phyloP scores from a whole-genome alignment of 2,329 filamentous ascomycete species.

The Microsporum audouinii region DNA sequence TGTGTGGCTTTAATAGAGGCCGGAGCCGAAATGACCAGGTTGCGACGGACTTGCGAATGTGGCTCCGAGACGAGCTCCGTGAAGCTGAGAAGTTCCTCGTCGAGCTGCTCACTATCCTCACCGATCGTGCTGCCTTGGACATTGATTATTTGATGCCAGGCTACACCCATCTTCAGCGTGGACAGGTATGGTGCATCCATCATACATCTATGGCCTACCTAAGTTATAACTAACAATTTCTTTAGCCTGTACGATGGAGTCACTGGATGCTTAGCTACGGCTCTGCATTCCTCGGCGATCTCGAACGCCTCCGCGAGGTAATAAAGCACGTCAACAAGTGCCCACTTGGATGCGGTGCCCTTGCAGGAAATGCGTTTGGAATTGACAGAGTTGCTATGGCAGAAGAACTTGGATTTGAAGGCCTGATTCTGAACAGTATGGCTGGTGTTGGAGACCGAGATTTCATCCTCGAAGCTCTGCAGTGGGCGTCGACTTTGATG shows the following conservation, averaged over 20 bases:
- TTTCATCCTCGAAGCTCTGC: constrained; percentile 70
- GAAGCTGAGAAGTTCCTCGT: constrained; percentile 58
- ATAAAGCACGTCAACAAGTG: constrained; percentile 59
- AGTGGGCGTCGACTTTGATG: constrained; percentile 70
- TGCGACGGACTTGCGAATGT: constrained; percentile 80
- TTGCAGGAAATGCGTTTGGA: constrained; percentile 71
- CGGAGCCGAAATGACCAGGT: constrained; percentile 86
- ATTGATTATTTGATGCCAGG: constrained; percentile 73
- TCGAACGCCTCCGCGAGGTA: constrained; percentile 64
- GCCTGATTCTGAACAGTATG: constrained; percentile 66
- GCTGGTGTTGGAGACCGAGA: constrained; percentile 64
- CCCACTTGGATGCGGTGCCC: constrained; percentile 63
- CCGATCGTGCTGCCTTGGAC: constrained; percentile 59
- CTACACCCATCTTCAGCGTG: constrained; percentile 67
- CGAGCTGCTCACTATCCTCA: constrained; percentile 57
- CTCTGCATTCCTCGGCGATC: constrained; percentile 58
- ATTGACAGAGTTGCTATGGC: constrained; percentile 72
- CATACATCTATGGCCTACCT: background rate
- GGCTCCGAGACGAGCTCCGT: constrained; percentile 64
- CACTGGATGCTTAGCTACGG: constrained; percentile 73
- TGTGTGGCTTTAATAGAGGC: constrained; percentile 28
- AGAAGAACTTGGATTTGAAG: constrained; percentile 67
- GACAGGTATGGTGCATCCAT: constrained; percentile 9
- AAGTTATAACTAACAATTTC: background rate
- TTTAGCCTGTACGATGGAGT: constrained; percentile 61